These are phyloP conservation scores for Gardenia jasminoides DNA, from an alignment of 257 asterid genomes.

Conservation along the genomic window DNA sequence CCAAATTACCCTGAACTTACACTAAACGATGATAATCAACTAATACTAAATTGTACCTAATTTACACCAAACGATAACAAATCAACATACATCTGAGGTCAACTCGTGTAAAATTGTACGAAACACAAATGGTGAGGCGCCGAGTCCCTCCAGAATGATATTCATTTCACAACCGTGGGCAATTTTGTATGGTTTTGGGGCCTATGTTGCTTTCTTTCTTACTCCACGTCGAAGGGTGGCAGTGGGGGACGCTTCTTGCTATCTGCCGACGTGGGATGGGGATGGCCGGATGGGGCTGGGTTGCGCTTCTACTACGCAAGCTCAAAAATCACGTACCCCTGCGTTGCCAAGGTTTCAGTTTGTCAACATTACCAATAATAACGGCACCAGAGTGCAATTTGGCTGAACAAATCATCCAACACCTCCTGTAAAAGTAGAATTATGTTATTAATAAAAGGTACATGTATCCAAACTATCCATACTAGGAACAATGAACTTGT, in stretches of 20 bases:
- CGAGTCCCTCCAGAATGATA: not conserved
- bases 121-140: too few relatives aligned
- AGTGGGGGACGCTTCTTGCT: not conserved
- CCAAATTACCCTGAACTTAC: too few relatives aligned
- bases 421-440: not conserved
- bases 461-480: too few relatives aligned
- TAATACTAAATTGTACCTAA: too few relatives aligned
- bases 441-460: not conserved
- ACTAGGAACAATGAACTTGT: not conserved
- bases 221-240: not conserved
- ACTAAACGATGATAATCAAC: too few relatives aligned
- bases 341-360: not conserved
- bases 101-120: too few relatives aligned
- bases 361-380: slow-evolving; percentile 7
- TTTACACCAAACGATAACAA: too few relatives aligned
- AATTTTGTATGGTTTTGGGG: not conserved
- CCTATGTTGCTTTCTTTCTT: not conserved
- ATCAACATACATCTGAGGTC: too few relatives aligned
- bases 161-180: not conserved
- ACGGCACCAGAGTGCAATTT: not conserved
- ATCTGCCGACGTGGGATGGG: slow-evolving; percentile 5
- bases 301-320: slow-evolving; percentile 10
- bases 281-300: not conserved
- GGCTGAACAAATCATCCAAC: not conserved
- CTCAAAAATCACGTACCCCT: not conserved